A percentile compares a stretch with the other conserved stretches of the same genome.
phyloP scores from a whole-genome alignment of 169 alveolate species.

The Ichthyophthirius multifiliis region DNA sequence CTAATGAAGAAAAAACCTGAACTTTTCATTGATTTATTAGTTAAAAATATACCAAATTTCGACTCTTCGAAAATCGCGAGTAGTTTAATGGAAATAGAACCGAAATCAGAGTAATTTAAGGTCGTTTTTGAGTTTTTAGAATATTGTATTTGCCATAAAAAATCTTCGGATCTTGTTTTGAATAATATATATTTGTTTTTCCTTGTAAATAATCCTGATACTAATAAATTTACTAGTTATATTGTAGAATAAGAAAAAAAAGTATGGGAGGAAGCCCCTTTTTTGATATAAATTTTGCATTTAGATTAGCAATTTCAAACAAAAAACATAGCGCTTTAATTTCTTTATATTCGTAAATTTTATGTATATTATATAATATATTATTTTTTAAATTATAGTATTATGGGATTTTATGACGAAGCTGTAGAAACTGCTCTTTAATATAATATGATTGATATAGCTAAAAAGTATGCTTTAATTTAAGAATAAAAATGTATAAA shows the following conservation, averaged over 20 bases:
- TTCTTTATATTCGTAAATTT: background rate
- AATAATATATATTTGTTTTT: background rate
- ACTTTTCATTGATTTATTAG: background rate
- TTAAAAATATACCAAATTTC: background rate
- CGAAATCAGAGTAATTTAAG: background rate
- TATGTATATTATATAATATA: no score
- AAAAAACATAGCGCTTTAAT: background rate
- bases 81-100: constrained; percentile 1
- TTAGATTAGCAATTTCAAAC: background rate
- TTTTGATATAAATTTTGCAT: background rate
- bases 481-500: background rate
- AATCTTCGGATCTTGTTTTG: background rate
- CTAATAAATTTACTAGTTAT: background rate
- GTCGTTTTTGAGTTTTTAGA: background rate
- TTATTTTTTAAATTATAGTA: background rate
- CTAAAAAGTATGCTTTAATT: background rate
- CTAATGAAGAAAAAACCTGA: background rate
- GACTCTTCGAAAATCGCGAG: background rate
- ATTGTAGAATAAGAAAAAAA: background rate
- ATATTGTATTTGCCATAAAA: background rate
- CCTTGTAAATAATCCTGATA: background rate
- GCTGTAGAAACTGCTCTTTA: background rate
- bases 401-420: background rate
- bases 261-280: background rate
- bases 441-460: background rate